Evolutionary conservation across 2,329 filamentous ascomycete genomes (phyloP).

Genomic region (Trichoderma hamatum): DNA sequence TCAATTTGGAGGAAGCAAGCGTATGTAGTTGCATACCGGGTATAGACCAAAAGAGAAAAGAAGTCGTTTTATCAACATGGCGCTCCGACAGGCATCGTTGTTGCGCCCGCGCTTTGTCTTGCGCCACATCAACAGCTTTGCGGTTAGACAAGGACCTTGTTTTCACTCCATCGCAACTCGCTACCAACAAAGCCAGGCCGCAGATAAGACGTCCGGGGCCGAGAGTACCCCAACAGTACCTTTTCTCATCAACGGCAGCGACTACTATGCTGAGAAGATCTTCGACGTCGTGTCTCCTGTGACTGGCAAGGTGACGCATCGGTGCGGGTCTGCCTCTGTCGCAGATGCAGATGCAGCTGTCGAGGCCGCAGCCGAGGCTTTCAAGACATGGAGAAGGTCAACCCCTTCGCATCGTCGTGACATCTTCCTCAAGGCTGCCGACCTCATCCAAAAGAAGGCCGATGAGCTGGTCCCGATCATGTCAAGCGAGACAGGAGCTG

Average conservation of each 20-base stretch:
- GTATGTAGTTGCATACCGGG: neutral
- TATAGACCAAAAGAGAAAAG: neutral
- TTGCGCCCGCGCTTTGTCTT: neutral
- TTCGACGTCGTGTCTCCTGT: conserved; percentile 61
- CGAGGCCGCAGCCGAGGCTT: conserved; percentile 63
- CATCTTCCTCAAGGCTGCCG: conserved; percentile 70
- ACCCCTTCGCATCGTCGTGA: conserved; percentile 65
- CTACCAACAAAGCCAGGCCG: neutral
- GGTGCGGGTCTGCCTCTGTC: conserved; percentile 60
- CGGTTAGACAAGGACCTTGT: neutral
- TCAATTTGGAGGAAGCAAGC: neutral
- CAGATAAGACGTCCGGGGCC: conserved; percentile 16
- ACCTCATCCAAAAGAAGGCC: conserved; percentile 61
- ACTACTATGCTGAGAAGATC: conserved; percentile 49
- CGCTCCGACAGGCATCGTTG: neutral
- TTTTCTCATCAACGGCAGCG: conserved; percentile 49
- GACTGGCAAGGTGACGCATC: conserved; percentile 56
- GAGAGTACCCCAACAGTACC: conserved; percentile 36
- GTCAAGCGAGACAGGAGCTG: conserved; percentile 51
- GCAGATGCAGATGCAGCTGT: conserved; percentile 58
- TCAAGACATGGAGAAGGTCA: conserved; percentile 68
- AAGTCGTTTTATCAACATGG: neutral
- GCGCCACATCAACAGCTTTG: neutral
- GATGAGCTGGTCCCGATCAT: conserved; percentile 65
- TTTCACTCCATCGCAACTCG: neutral